Percentiles rank a stretch among this genome's conserved stretches.
These are phyloP conservation scores for Prunus mume DNA, from an alignment of 306 rosid genomes.

Conservation along the genomic window DNA sequence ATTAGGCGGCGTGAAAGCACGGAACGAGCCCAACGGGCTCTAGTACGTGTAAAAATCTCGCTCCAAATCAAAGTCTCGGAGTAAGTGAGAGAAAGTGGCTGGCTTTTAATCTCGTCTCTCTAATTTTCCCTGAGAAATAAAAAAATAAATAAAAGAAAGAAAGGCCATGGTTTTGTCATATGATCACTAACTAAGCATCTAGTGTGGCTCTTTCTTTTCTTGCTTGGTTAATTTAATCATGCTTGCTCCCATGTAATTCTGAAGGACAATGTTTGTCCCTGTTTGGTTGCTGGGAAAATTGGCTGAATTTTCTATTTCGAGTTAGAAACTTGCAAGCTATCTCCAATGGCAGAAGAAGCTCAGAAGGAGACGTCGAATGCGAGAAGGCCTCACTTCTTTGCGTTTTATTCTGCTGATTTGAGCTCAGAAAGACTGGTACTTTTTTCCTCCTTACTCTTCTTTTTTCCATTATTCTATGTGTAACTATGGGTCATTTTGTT, in stretches of 20 bases:
- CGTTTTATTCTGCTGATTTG: constrained; percentile 54
- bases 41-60: no score
- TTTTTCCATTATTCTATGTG: background rate
- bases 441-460: background rate
- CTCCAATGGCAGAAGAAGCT: constrained; percentile 47
- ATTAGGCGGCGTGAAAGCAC: background rate
- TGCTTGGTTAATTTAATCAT: background rate
- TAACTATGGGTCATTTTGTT: background rate
- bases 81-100: background rate
- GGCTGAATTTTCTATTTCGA: background rate
- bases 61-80: background rate
- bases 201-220: background rate
- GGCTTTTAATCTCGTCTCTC: background rate
- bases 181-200: background rate
- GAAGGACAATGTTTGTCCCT: constrained; percentile 12
- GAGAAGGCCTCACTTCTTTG: constrained; percentile 73
- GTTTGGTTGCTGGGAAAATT: constrained; percentile 25
- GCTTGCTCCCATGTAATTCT: background rate
- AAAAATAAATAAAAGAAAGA: background rate
- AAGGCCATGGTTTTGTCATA: background rate
- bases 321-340: constrained; percentile 1
- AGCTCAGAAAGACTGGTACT: constrained; percentile 64
- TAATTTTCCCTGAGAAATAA: background rate
- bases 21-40: background rate
- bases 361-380: constrained; percentile 39